Conservation (phyloP, 208 protist genomes). For the Wallacemonas sp. region DNA sequence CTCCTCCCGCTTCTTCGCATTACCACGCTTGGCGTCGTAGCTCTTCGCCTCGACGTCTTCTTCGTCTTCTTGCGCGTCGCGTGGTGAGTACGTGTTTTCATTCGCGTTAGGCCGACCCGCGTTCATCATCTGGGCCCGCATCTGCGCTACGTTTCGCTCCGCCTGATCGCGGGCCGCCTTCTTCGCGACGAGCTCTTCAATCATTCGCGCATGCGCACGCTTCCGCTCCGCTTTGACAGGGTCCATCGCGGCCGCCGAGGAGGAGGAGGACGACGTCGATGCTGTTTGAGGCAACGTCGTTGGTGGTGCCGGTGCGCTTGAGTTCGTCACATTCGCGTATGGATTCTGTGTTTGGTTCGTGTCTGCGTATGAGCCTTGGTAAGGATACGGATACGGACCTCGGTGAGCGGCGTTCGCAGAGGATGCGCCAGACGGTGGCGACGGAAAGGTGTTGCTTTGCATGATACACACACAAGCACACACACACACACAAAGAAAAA, state of each 20-base stretch:
- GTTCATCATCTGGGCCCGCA: conserved; percentile 1
- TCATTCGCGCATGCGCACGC: conserved; percentile 21
- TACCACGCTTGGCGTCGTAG: conserved; percentile 7
- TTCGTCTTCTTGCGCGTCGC: no score
- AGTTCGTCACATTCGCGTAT: background rate
- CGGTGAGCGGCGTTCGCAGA: background rate
- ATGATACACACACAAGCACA: background rate
- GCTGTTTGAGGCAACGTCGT: background rate
- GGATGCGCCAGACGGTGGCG: background rate
- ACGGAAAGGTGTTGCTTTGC: background rate
- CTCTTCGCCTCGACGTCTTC: conserved; percentile 12
- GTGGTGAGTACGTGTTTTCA: no score
- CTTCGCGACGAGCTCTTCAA: conserved; percentile 15
- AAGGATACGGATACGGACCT: conserved; percentile 6
- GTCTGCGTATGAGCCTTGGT: conserved; percentile 14
- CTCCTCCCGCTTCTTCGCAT: conserved; percentile 19
- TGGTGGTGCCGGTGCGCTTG: background rate
- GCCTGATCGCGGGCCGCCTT: conserved; percentile 14
- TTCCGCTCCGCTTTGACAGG: conserved; percentile 4
- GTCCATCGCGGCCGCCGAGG: background rate
- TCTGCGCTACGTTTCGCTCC: background rate
- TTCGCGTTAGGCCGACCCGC: no score
- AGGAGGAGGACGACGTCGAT: background rate
- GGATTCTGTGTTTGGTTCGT: background rate
- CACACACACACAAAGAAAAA: background rate